Evolutionary conservation across 441 rosid genomes (phyloP).

Genomic region (Euphorbia schlechtendalii): DNA sequence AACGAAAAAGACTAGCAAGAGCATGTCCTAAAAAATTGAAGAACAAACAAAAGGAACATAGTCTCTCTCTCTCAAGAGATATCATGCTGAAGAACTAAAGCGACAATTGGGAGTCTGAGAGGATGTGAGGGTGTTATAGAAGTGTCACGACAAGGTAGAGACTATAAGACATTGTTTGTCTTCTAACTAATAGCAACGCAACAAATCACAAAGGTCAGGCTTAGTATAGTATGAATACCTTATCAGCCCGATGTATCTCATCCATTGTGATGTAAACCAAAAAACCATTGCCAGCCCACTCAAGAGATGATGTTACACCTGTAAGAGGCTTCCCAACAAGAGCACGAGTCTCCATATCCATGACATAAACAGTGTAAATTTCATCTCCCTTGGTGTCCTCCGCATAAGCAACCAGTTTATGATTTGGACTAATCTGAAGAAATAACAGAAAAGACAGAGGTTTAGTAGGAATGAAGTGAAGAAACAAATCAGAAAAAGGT

Average conservation of each 20-base stretch:
- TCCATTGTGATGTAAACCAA: conserved; percentile 82
- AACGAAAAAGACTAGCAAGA: neutral
- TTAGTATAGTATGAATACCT: conserved; percentile 38
- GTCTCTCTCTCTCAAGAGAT: neutral
- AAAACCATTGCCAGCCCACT: conserved; percentile 79
- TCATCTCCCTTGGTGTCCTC: conserved; percentile 88
- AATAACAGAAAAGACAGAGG: neutral
- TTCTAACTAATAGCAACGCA: neutral
- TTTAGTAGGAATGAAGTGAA: too few relatives aligned
- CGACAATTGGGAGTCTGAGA: neutral
- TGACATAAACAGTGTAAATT: conserved; percentile 51
- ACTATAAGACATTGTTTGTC: neutral
- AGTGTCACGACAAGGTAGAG: neutral
- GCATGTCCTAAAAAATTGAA: neutral
- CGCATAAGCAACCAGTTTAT: conserved; percentile 74
- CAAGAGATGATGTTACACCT: conserved; percentile 45
- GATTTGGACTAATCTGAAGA: conserved; percentile 59
- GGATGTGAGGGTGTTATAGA: neutral
- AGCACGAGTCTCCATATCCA: conserved; percentile 53
- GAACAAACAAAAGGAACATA: neutral
- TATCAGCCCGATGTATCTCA: conserved; percentile 76
- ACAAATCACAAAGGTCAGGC: neutral
- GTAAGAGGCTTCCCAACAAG: conserved; percentile 46
- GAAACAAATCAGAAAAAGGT: neutral
- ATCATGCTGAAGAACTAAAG: neutral